These are phyloP conservation scores for Colletotrichum tamarilloi DNA, from an alignment of 2,329 filamentous ascomycete genomes.

Conservation along the genomic window DNA sequence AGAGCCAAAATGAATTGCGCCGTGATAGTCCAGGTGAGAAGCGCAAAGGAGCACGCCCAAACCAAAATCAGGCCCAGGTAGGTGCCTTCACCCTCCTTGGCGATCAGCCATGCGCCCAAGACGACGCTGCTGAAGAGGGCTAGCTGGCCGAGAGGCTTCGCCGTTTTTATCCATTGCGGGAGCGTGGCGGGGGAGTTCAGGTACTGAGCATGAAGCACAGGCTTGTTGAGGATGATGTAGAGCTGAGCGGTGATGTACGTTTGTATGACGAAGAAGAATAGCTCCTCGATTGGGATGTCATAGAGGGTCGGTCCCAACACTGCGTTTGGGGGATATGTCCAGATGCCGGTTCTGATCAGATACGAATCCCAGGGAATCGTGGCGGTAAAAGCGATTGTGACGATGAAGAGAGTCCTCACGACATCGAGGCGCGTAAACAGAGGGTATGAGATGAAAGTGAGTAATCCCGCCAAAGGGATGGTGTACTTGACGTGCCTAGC, in stretches of 20 bases:
- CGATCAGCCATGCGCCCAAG: constrained; percentile 56
- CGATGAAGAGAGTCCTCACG: constrained; percentile 70
- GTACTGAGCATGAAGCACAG: constrained; percentile 63
- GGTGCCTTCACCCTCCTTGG: constrained; percentile 61
- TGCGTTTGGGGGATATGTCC: constrained; percentile 76
- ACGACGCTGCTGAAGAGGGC: constrained; percentile 57
- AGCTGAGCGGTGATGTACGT: constrained; percentile 78
- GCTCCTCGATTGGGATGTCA: constrained; percentile 76
- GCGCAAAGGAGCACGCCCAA: constrained; percentile 75
- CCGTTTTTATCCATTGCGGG: constrained; percentile 38
- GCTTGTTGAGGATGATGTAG: constrained; percentile 75
- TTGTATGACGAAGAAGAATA: constrained; percentile 83
- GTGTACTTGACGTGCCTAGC: constrained; percentile 74
- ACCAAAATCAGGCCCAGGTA: constrained; percentile 77
- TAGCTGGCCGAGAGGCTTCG: constrained; percentile 60
- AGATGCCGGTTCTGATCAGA: constrained; percentile 74
- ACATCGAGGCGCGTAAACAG: constrained; percentile 71
- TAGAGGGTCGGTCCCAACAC: constrained; percentile 72
- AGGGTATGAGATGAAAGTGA: constrained; percentile 70
- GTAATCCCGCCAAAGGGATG: constrained; percentile 69
- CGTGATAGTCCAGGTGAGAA: constrained; percentile 72
- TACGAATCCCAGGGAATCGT: constrained; percentile 84
- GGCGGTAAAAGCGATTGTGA: constrained; percentile 71
- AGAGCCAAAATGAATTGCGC: constrained; percentile 72
- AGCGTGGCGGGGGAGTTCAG: constrained; percentile 47